Percentiles rank a stretch among this genome's conserved stretches.
Conservation (phyloP, 768 basidiomycete species). For the Filobasidium wieringae region DNA sequence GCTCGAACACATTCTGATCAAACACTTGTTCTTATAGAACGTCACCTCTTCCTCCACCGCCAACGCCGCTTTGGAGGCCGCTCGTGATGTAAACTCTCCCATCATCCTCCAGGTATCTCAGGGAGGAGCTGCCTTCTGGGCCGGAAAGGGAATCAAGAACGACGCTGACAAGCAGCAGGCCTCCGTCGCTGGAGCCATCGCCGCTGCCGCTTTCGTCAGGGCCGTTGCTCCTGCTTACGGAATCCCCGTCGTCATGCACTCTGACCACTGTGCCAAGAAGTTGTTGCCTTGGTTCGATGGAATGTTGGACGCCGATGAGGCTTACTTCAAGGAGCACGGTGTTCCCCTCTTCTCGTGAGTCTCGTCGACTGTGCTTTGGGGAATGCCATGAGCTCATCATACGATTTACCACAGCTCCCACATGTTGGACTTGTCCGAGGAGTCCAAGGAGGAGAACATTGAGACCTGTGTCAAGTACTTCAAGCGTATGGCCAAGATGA, state of each 20-base stretch:
- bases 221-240: conserved; percentile 80
- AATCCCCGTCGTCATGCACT: conserved; percentile 93
- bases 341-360: conserved; percentile 45
- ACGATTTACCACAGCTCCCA: conserved; percentile 57
- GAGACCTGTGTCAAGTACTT: conserved; percentile 87
- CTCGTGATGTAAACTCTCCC: conserved; percentile 89
- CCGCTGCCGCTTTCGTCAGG: conserved; percentile 84
- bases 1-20: not conserved
- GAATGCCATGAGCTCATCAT: not conserved
- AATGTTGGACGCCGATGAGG: conserved; percentile 93
- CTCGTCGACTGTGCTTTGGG: too few relatives aligned
- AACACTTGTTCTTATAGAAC: conserved; percentile 49
- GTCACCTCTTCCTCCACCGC: conserved; percentile 91
- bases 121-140: conserved; percentile 89
- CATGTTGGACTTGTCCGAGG: conserved; percentile 96
- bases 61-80: conserved; percentile 90
- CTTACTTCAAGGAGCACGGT: conserved; percentile 75
- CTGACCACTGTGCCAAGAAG: conserved; percentile 96
- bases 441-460: conserved; percentile 75
- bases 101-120: conserved; percentile 98
- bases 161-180: conserved; percentile 72
- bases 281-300: conserved; percentile 97
- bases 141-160: conserved; percentile 90
- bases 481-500: conserved; percentile 80
- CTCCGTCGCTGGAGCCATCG: conserved; percentile 80